Base-by-base conservation (phyloP, 768 basidiomycete species). In the Cyathus striatus region DNA sequence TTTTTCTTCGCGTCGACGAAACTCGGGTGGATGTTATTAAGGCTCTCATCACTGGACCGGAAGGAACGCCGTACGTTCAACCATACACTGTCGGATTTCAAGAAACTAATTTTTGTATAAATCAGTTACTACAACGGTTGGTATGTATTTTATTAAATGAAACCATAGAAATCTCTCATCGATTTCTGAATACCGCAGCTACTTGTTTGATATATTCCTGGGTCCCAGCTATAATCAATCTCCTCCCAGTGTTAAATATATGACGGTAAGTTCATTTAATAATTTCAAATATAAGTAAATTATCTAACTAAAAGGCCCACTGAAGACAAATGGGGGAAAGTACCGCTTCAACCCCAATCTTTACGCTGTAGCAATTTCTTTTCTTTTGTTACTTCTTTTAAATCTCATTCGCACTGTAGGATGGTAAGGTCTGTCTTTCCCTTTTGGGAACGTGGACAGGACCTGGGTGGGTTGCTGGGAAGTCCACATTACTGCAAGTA, bases 321-420 rank as follows among this genome's bases (percentile, higher is more conserved):
- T n/a, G n/a, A n/a, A n/a, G 86, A 93, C 91, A 1, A 84, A 89
- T 48, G 88, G 86, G 5, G 90, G 90, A 23, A 90, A 84, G 63
- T 93, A 68, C 62, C 79, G 94, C 34, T 92, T 95, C 65, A 96
- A 96, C 52, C 94, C 94, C 2, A 97, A 96, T 61, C 70, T 96
- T 23, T 97, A 93, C 60, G 91, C 90, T 41, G 89, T 86, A 53
- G 77, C 41, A 23, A 22, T 32, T 23, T 6, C 16, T 21, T 16
- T 41, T 13, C 40, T n/a, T n/a, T n/a, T n/a, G n/a, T n/a, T n/a
- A n/a, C 48, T 18, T 45, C 21, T 18, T 21, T 38, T 22, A 38
- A 16, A 47, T 35, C 9, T 18, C 46, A 23, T 13, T 30, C 9
- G 34, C 23, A 36, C 26, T 47, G 13, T 46, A 89, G 83, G 90